Base-by-base conservation (phyloP, 2,329 filamentous ascomycete genomes). In the Calonectria pseudoreteaudii region DNA sequence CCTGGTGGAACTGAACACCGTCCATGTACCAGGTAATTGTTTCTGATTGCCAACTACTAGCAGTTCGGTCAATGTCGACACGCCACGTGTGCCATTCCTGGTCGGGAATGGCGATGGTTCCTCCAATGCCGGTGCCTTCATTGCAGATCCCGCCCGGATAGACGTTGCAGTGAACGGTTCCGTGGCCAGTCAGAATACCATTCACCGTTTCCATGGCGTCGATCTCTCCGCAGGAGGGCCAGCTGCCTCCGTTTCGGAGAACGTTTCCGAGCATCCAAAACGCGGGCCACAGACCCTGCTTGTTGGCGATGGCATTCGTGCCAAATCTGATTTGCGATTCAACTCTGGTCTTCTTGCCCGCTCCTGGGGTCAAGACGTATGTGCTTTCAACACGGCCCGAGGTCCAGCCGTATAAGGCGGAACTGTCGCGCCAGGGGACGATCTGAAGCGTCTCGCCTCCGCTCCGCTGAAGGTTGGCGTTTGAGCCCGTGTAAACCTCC, bases 321-420 rank as follows among this genome's bases (percentile, higher is more conserved):
- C 86, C 86, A 74, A 87, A 86, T 14, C 87, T 85, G 31, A 71
- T 62, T 23, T 67, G 64, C 2, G 50, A 23, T 36, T 90, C 86
- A 62, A 84, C 82, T 30, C 87, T 76, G 18, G 87, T 88, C 49
- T 78, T 74, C 34, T 80, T 79, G 14, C 85, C 86, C 0, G 84
- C 79, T 1, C 78, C 30, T 0, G 88, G 87, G 0, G 85, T 87
- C 79, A 87, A 88, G 14, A 84, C 83, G 74, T 87, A 86, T 64
- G 80, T 84, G 75, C 84, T 85, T 81, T 90, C 88, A 74, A 90
- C 80, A n/a, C 88, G 86, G 9, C 85, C 88, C 0, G 87, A 89
- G 0, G 88, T 89, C 88, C 88, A 90, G 20, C 82, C 78, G 82
- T 83, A 5, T 74, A 73, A 52, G 79, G 67, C 73, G 9, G 73